Evolutionary conservation across 768 basidiomycete genomes (phyloP), one percentile per base, ranked within the genome.

Genomic region (Leccinum aurantiacum): DNA sequence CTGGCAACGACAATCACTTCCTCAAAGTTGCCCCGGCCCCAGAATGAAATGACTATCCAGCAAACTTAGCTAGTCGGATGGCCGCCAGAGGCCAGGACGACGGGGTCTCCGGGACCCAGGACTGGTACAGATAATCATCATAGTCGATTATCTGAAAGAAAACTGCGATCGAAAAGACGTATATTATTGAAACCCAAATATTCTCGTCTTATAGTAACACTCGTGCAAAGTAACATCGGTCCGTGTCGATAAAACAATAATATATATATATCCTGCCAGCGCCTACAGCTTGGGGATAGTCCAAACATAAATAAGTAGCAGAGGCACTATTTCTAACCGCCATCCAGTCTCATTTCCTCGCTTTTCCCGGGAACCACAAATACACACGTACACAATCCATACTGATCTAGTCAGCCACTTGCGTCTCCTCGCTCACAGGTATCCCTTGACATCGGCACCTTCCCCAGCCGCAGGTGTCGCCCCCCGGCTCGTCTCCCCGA

Each of bases 401-500:
- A 17, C 15, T 4, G 38, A 41, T 41, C 41, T 19, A 25, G 47
- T 49, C 14, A 25, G 4, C 47, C 47, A 15, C 46, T 47, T 22
- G 6, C 13, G 6, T 47, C 46, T 49, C 48, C 29, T 14, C 29
- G 9, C 46, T 63, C 53, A 70, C 56, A 71, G 2, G 41, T 66
- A 70, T 17, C 67, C n/a, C 64, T 66, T 71, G 53, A 7, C 10
- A 0, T 57, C 64, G 19, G 57, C 69, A 22, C 8, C 57, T 1
- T 25, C 19, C 11, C 29, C 52, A 33, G 33, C 33, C 1, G 3
- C 14, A 2, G 3, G 6, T 17, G 31, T 53, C 3, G 11, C 46
- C n/a, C 58, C 58, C 14, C 35, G 58, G 48, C 56, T 58, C 27
- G 58, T 52, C 63, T 74, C 76, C 55, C 78, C 78, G 27, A 85